phyloP scores from a whole-genome alignment of 257 asterid genomes.

The Nicotiana noctiflora region DNA sequence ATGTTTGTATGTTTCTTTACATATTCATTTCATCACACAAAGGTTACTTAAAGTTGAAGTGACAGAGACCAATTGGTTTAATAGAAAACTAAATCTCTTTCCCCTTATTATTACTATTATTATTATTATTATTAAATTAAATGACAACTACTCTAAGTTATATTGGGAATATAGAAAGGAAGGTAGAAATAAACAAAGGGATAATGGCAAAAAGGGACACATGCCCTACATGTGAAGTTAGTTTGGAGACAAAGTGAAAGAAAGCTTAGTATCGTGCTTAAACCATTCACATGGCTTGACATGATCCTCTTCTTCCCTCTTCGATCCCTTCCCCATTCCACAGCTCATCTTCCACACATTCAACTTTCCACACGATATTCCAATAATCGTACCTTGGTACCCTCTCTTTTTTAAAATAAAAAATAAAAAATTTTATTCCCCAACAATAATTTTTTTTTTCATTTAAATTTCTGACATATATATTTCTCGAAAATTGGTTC shows the following conservation, averaged over 20 bases:
- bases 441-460: background rate
- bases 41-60: no score
- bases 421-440: no score
- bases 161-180: background rate
- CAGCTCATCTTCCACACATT: conserved; percentile 6
- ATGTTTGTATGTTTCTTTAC: no score
- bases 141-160: background rate
- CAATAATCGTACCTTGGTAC: background rate
- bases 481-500: no score
- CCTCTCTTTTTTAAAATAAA: background rate
- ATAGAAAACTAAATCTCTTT: no score
- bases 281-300: conserved; percentile 6
- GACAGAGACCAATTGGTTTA: no score
- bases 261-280: background rate
- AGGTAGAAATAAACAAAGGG: background rate
- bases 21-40: no score
- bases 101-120: no score
- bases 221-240: conserved; percentile 5
- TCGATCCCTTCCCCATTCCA: background rate
- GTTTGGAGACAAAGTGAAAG: background rate
- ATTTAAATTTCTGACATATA: no score
- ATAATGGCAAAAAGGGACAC: background rate
- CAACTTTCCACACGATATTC: background rate
- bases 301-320: background rate
- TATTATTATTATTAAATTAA: background rate